These are phyloP conservation scores for Paramecium pentaurelia DNA, from an alignment of 73 alveolate genomes.

Conservation along the genomic window DNA sequence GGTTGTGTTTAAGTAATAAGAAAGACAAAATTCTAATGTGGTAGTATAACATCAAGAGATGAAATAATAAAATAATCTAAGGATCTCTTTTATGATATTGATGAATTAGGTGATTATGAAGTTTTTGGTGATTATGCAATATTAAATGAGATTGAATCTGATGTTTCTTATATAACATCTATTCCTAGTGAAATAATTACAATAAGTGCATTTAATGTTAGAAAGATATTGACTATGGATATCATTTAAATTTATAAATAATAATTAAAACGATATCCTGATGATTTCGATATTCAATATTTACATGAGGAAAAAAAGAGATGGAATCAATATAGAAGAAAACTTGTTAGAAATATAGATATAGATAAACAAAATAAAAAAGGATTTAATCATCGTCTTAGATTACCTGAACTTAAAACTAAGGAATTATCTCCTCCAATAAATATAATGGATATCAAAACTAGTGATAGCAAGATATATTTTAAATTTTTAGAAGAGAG, in stretches of 20 bases:
- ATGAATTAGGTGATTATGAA: conserved; percentile 43
- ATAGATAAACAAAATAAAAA: conserved; percentile 52
- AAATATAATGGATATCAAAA: conserved; percentile 52
- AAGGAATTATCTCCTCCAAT: conserved; percentile 31
- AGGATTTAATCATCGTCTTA: conserved; percentile 47
- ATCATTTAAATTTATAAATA: neutral
- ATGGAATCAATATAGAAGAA: conserved; percentile 48
- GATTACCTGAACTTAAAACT: conserved; percentile 31
- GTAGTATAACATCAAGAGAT: neutral
- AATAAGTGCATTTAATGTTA: conserved; percentile 43
- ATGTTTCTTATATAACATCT: conserved; percentile 34
- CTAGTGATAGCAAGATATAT: conserved; percentile 47
- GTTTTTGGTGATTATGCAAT: conserved; percentile 57
- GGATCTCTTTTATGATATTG: conserved; percentile 12
- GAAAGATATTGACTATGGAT: conserved; percentile 33
- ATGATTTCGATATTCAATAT: conserved; percentile 2
- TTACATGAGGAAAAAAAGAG: conserved; percentile 37
- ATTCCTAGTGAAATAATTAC: conserved; percentile 32
- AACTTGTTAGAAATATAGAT: neutral
- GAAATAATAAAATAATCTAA: neutral
- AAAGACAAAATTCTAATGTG: neutral
- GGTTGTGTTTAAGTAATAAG: conserved; percentile 25
- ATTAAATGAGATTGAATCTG: conserved; percentile 23
- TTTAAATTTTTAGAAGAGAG: conserved; percentile 30
- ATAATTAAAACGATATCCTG: conserved; percentile 51